Percentiles rank a stretch among this genome's conserved stretches.
Evolutionary conservation across 352 stramenopile genomes (phyloP).

Genomic region (Phytopythium ostracodes): DNA sequence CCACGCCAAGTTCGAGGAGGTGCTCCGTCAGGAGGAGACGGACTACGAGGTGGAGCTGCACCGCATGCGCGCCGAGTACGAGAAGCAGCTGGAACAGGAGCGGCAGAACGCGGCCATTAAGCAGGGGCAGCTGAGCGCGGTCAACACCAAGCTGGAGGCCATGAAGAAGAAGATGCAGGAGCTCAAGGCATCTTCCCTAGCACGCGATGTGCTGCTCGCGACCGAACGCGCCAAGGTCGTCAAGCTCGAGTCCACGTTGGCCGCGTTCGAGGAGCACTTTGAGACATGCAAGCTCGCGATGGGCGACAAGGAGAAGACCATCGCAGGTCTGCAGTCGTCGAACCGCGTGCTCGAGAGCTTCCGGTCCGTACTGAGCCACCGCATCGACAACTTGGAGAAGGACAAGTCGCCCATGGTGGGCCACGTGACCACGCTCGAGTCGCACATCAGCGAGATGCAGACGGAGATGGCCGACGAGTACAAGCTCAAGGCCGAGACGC

Average conservation of each 20-base stretch:
- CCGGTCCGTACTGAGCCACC: conserved; percentile 69
- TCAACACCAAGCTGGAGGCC: conserved; percentile 77
- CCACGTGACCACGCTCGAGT: conserved; percentile 53
- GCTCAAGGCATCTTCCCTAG: conserved; percentile 64
- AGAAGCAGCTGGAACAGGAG: conserved; percentile 61
- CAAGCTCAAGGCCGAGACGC: conserved; percentile 47
- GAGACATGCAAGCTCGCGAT: conserved; percentile 62
- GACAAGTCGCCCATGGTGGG: conserved; percentile 69
- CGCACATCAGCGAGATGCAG: conserved; percentile 75
- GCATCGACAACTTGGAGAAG: conserved; percentile 69
- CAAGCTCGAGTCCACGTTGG: conserved; percentile 58
- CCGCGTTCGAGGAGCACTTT: conserved; percentile 74
- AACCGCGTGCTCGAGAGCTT: conserved; percentile 84
- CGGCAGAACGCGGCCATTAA: conserved; percentile 79
- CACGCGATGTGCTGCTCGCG: conserved; percentile 61
- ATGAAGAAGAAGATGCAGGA: conserved; percentile 85
- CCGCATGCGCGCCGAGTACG: conserved; percentile 49
- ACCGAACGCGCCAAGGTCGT: conserved; percentile 66
- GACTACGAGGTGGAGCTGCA: conserved; percentile 81
- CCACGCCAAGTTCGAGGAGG: conserved; percentile 83
- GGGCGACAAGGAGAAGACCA: conserved; percentile 68
- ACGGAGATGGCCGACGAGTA: conserved; percentile 72
- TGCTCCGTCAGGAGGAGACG: conserved; percentile 71
- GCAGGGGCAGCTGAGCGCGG: conserved; percentile 71
- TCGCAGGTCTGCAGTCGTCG: conserved; percentile 57